phyloP scores from a whole-genome alignment of 1,284 basidiomycete genomes.

The Marasmius oreades region DNA sequence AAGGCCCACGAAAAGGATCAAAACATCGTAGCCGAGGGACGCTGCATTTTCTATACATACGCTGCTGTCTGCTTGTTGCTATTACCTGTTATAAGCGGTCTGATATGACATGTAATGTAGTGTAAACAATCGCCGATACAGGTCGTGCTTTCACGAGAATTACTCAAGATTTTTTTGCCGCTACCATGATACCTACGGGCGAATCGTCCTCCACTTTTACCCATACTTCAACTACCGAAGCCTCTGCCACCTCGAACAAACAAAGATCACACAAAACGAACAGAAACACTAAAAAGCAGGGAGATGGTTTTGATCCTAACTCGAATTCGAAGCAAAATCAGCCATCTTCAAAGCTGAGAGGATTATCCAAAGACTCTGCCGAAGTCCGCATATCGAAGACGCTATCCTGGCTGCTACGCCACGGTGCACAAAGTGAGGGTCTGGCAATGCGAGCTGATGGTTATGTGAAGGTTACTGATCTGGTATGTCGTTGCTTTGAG shows the following conservation, averaged over 20 bases:
- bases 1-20: conserved; percentile 3
- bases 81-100: too few species aligned
- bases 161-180: neutral
- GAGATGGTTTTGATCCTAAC: neutral
- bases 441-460: conserved; percentile 78
- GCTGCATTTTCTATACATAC: neutral
- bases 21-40: neutral
- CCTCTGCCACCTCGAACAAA: neutral
- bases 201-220: too few species aligned
- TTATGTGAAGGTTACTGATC: conserved; percentile 68
- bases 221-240: too few species aligned
- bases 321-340: neutral
- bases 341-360: conserved; percentile 35
- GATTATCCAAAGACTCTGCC: conserved; percentile 46
- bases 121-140: too few species aligned
- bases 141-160: too few species aligned
- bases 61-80: too few species aligned
- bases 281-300: neutral
- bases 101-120: too few species aligned
- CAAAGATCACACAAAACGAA: neutral
- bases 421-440: conserved; percentile 77
- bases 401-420: conserved; percentile 80
- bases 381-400: conserved; percentile 69
- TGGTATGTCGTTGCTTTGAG: conserved; percentile 49
- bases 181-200: too few species aligned